Conservation (phyloP, 306 rosid genomes). For the Trifolium dubium region DNA sequence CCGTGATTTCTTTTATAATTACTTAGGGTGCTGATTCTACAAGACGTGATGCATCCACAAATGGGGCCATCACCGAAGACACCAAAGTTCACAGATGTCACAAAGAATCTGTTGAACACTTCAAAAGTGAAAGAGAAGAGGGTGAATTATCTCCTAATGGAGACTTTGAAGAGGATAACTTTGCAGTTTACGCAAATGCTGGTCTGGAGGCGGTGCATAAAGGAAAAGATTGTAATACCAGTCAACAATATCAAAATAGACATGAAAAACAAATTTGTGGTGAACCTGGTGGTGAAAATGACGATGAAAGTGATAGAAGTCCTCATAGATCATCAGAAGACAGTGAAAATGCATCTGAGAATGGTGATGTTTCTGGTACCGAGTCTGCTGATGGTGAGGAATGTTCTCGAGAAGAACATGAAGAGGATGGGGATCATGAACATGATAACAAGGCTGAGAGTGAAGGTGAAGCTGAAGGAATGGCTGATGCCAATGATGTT, state of each 20-base stretch:
- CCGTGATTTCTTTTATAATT: constrained; percentile 36
- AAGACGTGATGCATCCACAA: constrained; percentile 61
- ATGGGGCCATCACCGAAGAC: constrained; percentile 58
- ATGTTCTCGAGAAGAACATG: constrained; percentile 90
- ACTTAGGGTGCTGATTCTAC: constrained; percentile 77
- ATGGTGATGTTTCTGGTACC: constrained; percentile 84
- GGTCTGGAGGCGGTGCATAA: constrained; percentile 58
- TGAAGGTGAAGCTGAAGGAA: constrained; percentile 99
- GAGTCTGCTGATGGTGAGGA: constrained; percentile 96
- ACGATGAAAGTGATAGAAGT: constrained; percentile 91
- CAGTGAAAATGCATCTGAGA: constrained; percentile 91
- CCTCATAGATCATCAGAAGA: constrained; percentile 91
- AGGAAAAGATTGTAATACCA: constrained; percentile 55
- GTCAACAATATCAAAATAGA: constrained; percentile 64
- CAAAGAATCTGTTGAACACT: constrained; percentile 73
- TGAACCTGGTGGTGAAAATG: constrained; percentile 78
- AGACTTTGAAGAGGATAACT: constrained; percentile 96
- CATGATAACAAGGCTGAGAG: constrained; percentile 89
- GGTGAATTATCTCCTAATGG: constrained; percentile 98
- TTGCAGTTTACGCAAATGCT: constrained; percentile 68
- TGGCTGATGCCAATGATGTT: constrained; percentile 89
- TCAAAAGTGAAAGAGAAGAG: constrained; percentile 91
- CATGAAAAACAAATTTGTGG: constrained; percentile 69
- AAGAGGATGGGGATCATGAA: constrained; percentile 74
- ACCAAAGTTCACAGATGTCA: constrained; percentile 56